Evolutionary conservation across 805 yeast species (phyloP).

Genomic region (Metschnikowia anglica): DNA sequence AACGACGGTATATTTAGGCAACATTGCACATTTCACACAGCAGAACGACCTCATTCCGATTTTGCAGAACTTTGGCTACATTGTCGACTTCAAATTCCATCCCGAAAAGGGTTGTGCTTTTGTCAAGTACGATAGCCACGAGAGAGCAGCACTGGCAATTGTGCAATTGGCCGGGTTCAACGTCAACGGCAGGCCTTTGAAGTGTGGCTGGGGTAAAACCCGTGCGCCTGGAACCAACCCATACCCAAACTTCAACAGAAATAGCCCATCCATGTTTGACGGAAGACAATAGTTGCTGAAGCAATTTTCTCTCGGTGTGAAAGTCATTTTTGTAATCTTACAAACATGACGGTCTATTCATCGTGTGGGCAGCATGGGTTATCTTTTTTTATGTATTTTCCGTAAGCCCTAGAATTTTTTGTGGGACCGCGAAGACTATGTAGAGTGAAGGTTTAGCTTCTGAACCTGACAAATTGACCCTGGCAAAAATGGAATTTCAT

Average conservation of each 20-base stretch:
- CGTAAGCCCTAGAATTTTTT: background rate
- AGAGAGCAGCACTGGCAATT: conserved; percentile 85
- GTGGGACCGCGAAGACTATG: background rate
- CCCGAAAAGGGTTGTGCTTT: conserved; percentile 87
- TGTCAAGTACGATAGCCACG: conserved; percentile 83
- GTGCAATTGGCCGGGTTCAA: conserved; percentile 70
- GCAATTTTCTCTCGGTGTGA: background rate
- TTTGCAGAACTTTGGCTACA: conserved; percentile 76
- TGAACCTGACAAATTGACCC: background rate
- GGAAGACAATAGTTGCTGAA: background rate
- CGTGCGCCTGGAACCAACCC: conserved; percentile 22
- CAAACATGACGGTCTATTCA: too few species aligned
- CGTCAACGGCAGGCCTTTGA: conserved; percentile 73
- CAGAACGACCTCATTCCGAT: conserved; percentile 73
- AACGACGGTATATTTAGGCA: conserved; percentile 85
- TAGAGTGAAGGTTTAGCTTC: background rate
- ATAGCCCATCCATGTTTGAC: conserved; percentile 4
- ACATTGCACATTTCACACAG: conserved; percentile 72
- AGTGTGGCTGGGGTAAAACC: conserved; percentile 86
- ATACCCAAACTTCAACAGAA: conserved; percentile 2
- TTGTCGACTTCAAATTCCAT: conserved; percentile 75
- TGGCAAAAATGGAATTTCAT: background rate
- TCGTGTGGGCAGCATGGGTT: background rate
- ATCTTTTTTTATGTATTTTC: background rate
- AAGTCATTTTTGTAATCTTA: background rate